Base-by-base conservation (phyloP, 129 eudicot species). In the sunflower (Helianthus annuus) region DNA sequence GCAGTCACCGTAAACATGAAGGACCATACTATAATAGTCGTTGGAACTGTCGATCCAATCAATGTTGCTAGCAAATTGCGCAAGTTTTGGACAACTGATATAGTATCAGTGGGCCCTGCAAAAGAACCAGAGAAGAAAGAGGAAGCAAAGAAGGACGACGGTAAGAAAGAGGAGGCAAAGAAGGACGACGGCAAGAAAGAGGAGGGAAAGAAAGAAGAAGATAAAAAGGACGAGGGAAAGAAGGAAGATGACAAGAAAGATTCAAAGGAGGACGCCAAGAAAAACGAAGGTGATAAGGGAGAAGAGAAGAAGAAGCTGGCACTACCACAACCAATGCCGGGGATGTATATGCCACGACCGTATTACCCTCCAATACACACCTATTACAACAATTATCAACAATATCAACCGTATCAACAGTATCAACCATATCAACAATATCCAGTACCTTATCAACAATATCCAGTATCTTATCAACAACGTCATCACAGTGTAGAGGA, bases 31-130 rank as follows among this genome's bases (percentile, higher is more conserved):
- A 36, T 84, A 32, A 77, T 77, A 10, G 78, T 84, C 13, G 72
- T 80, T 16, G 88, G 88, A 15, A 79, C 64, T 12, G 80, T 80
- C 17, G 88, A 84, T 69, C 88, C 88, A 4, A 73, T 80, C 27
- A 76, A 6, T 7, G 80, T 80, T 12, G 85, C 72, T 40, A 49
- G 80, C 68, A 84, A 84, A 36, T 40, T 84, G 13, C 60, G 82
- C 15, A 84, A 84, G 58, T 42, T 71, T 36, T 80, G 88, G 83
- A 1, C 78, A 0, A 56, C 88, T 3, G 14, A 40, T 24, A 84
- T 80, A 34, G 5, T 84, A 32, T 67, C 75, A 0, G 85, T 84
- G 0, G 88, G 88, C 1, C 88, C 85, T 1, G 82, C 83, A 8
- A 76, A 80, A 62, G 88, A 84, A 32, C 82, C 82, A 0, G 82